Conservation (phyloP, 1,284 basidiomycete genomes). For the Heterobasidion occidentale region DNA sequence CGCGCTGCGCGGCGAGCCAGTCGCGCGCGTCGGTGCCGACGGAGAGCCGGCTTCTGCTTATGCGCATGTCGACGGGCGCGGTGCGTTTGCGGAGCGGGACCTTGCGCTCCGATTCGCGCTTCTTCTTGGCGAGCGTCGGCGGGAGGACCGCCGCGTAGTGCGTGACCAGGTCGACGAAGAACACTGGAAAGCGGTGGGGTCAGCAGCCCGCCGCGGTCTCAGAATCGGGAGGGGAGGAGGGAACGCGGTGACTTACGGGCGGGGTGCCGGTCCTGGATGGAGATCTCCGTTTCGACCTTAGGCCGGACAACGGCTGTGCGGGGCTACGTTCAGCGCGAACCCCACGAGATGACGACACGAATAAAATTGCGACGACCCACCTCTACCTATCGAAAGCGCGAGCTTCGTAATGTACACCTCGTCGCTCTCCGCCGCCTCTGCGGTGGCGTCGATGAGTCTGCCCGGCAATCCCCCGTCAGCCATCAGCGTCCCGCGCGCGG, state of each 20-base stretch:
- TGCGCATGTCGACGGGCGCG: slow-evolving; percentile 81
- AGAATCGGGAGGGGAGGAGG: not conserved
- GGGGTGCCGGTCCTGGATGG: slow-evolving; percentile 82
- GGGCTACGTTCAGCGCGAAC: not conserved
- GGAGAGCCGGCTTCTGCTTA: slow-evolving; percentile 51
- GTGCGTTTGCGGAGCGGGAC: slow-evolving; percentile 82
- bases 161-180: slow-evolving; percentile 80
- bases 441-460: slow-evolving; percentile 65
- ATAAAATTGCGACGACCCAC: slow-evolving; percentile 37
- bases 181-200: slow-evolving; percentile 31
- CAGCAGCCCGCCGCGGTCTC: not conserved
- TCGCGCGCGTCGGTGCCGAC: slow-evolving; percentile 33
- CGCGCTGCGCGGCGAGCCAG: slow-evolving; percentile 51
- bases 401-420: slow-evolving; percentile 82
- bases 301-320: slow-evolving; percentile 72
- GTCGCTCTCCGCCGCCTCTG: slow-evolving; percentile 54
- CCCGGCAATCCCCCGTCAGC: not conserved
- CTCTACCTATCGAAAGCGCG: slow-evolving; percentile 78
- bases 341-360: not conserved
- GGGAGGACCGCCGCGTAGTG: slow-evolving; percentile 76
- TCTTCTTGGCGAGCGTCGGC: slow-evolving; percentile 75
- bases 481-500: not conserved
- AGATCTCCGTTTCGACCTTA: slow-evolving; percentile 72
- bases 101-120: slow-evolving; percentile 76
- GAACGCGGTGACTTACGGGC: slow-evolving; percentile 39